These are phyloP conservation scores for Coemansia sp. DNA, from an alignment of 192 early-diverging fungal genomes.

Conservation along the genomic window DNA sequence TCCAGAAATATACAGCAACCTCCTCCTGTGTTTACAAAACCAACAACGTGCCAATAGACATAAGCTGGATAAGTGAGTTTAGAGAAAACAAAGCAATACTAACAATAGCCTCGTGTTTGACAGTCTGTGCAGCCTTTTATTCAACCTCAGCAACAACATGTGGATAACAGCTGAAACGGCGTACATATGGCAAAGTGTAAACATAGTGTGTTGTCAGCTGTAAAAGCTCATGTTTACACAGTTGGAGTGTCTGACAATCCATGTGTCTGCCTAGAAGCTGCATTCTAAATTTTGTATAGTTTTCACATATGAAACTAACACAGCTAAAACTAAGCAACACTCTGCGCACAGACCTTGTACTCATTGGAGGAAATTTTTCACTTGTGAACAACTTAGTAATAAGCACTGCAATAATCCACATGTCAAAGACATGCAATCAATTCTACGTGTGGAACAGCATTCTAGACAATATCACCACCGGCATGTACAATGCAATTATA, in stretches of 20 bases:
- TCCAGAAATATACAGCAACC: neutral
- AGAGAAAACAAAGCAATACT: neutral
- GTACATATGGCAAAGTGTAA: neutral
- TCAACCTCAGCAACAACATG: neutral
- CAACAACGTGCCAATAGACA: neutral
- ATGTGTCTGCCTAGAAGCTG: neutral
- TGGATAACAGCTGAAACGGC: neutral
- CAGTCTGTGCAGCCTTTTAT: neutral
- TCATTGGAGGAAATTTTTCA: neutral
- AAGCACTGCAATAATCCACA: neutral
- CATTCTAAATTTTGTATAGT: neutral
- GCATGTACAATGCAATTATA: neutral
- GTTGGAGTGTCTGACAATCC: neutral
- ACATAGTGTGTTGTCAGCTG: neutral
- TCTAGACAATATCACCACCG: neutral
- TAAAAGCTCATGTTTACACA: neutral
- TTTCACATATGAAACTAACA: neutral
- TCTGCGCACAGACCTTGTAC: neutral
- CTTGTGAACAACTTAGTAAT: neutral
- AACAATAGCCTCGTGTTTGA: neutral
- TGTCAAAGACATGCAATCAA: neutral
- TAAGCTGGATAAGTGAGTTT: neutral
- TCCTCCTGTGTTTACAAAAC: neutral
- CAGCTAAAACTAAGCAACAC: neutral
- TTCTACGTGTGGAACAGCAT: neutral